Evolutionary conservation across 352 stramenopile genomes (phyloP), one percentile per base, ranked within the genome.

Genomic region (Pythium dissimile): DNA sequence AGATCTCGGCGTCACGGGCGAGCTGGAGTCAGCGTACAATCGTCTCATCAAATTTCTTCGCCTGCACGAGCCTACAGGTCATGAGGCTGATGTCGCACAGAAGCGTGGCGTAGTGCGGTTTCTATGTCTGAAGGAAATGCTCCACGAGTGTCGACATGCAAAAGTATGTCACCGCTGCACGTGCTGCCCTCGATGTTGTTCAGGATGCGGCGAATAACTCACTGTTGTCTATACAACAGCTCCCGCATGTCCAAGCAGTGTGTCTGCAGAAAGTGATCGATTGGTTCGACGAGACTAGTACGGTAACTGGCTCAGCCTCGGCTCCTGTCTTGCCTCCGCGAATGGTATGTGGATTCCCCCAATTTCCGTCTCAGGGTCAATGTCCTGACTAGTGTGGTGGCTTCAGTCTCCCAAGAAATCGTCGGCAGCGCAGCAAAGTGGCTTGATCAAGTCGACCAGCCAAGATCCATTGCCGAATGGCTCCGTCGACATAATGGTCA

Each of bases 101-200:
- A 91, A 89, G 31, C 69, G 70, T 35, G 45, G 59, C 5, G 69
- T 75, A 0, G 58, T 88, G 16, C 72, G 74, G 1, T 89, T 86
- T 39, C 58, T 89, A 2, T 71, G 69, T 8, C 47, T 91, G 3
- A 71, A 68, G 35, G 64, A 62, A 15, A 80, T 91, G 70, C 60
- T 89, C 10, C 54, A 71, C 4, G 71, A 85, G 48, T 89, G 78
- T 56, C 66, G 48, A 32, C 51, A 62, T n/a, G 66, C 69, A n/a
- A 86, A 86, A 68, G 74, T 88, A 2, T 41, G 45, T n/a, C n/a
- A n/a, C n/a, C n/a, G n/a, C n/a, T n/a, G n/a, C n/a, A 21, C 6
- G 31, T 28, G 26, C 12, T 15, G 32, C 7, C 5, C 28, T 30
- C 27, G 15, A 62, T 50, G 13, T 50, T 5, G 35, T 37, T 32